Conservation (phyloP, 495 filamentous ascomycete genomes). For the Cenococcum geophilum region DNA sequence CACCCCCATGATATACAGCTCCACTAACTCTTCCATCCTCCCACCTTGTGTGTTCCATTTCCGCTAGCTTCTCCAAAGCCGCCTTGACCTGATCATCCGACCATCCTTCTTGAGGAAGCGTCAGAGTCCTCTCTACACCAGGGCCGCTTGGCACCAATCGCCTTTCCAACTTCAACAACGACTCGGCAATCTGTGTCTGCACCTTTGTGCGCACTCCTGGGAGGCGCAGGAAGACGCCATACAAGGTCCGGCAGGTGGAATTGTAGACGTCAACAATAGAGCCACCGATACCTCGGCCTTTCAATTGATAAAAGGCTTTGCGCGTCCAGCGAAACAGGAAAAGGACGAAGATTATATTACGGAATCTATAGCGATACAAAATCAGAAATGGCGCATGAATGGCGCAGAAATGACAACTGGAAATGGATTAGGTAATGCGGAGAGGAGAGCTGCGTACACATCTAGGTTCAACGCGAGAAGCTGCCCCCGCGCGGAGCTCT, state of each 20-base stretch:
- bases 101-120: constrained; percentile 83
- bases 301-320: constrained; percentile 72
- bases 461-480: constrained; percentile 65
- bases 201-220: constrained; percentile 81
- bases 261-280: constrained; percentile 66
- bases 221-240: constrained; percentile 76
- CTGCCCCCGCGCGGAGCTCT: constrained; percentile 39
- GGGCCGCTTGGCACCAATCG: constrained; percentile 74
- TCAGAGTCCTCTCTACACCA: constrained; percentile 64
- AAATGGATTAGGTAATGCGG: background rate
- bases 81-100: constrained; percentile 66
- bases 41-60: constrained; percentile 92
- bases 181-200: constrained; percentile 70
- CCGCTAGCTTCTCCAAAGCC: constrained; percentile 70
- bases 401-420: no score
- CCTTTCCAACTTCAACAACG: constrained; percentile 65
- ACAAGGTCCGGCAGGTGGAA: constrained; percentile 61
- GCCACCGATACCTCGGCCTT: constrained; percentile 81
- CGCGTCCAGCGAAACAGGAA: constrained; percentile 84
- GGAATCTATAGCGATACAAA: constrained; percentile 50
- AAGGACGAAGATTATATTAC: constrained; percentile 82
- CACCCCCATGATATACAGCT: constrained; percentile 92
- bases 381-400: constrained; percentile 7
- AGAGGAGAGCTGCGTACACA: constrained; percentile 53
- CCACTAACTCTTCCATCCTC: constrained; percentile 93